Percentiles rank a stretch among this genome's conserved stretches.
These are phyloP conservation scores for Passalora sequoiae DNA, from an alignment of 2,329 filamentous ascomycete genomes.

Conservation along the genomic window DNA sequence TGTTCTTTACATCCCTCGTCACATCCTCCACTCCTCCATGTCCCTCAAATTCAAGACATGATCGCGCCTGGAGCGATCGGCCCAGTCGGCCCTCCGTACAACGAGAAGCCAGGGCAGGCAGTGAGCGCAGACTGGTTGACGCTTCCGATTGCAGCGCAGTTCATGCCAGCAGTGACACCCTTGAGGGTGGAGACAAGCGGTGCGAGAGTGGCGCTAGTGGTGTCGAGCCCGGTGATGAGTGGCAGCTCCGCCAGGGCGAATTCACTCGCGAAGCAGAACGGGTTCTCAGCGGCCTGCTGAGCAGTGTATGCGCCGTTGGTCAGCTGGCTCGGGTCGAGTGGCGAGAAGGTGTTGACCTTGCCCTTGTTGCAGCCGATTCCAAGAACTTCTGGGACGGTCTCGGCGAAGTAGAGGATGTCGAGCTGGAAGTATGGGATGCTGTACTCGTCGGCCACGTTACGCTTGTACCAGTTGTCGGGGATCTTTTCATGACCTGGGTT, in stretches of 20 bases:
- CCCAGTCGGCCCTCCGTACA: conserved; percentile 29
- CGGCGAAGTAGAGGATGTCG: conserved; percentile 29
- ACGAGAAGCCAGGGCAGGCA: conserved; percentile 26
- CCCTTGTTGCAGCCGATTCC: conserved; percentile 36
- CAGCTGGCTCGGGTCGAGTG: conserved; percentile 32
- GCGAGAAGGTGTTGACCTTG: conserved; percentile 31
- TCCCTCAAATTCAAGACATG: conserved; percentile 17
- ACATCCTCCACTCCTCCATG: neutral
- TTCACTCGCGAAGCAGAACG: conserved; percentile 26
- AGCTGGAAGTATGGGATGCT: conserved; percentile 23
- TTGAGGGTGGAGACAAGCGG: conserved; percentile 16
- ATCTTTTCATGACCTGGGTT: conserved; percentile 38
- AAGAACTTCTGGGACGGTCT: conserved; percentile 28
- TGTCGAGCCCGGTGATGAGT: conserved; percentile 18
- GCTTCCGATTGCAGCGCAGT: conserved; percentile 23
- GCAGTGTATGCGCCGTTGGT: conserved; percentile 42
- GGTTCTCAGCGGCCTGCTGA: conserved; percentile 24
- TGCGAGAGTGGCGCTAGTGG: neutral
- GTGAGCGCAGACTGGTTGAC: conserved; percentile 26
- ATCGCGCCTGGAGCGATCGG: conserved; percentile 28
- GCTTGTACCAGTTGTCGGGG: conserved; percentile 38
- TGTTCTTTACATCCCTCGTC: neutral
- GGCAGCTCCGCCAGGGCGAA: conserved; percentile 24
- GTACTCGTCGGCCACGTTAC: conserved; percentile 31
- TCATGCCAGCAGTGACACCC: conserved; percentile 11